These are phyloP conservation scores for Puya raimondii DNA, from an alignment of 176 grass and related monocot species.

Conservation along the genomic window DNA sequence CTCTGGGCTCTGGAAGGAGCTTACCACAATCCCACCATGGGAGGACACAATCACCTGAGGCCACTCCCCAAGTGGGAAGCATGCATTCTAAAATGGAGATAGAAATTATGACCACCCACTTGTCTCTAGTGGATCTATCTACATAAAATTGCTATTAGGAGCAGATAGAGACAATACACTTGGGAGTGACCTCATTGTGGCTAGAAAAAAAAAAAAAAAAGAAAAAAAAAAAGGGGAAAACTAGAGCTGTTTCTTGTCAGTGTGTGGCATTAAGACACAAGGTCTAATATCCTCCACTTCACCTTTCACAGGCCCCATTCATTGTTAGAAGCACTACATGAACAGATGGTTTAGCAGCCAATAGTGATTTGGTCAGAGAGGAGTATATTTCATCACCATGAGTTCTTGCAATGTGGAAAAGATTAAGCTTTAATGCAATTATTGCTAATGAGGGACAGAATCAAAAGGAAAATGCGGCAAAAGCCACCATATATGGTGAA, in stretches of 20 bases:
- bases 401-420: too few species aligned
- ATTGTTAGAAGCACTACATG: too few species aligned
- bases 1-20: background rate
- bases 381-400: too few species aligned
- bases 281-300: too few species aligned
- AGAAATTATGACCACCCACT: constrained; percentile 31
- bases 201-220: background rate
- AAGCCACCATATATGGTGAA: too few species aligned
- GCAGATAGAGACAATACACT: constrained; percentile 17
- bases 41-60: background rate
- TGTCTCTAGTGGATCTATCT: constrained; percentile 19
- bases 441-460: too few species aligned
- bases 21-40: background rate
- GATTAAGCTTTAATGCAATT: too few species aligned
- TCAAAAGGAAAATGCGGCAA: too few species aligned
- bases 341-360: too few species aligned
- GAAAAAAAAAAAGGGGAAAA: background rate
- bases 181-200: constrained; percentile 4
- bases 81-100: constrained; percentile 41
- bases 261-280: too few species aligned
- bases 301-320: too few species aligned
- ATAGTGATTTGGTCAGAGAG: too few species aligned
- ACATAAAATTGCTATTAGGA: constrained; percentile 13
- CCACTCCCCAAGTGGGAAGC: constrained; percentile 41
- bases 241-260: background rate